Percentiles rank a stretch among this genome's conserved stretches.
These are phyloP conservation scores for Xerocomus brunneocitrinus DNA, from an alignment of 768 basidiomycete species.

Conservation along the genomic window DNA sequence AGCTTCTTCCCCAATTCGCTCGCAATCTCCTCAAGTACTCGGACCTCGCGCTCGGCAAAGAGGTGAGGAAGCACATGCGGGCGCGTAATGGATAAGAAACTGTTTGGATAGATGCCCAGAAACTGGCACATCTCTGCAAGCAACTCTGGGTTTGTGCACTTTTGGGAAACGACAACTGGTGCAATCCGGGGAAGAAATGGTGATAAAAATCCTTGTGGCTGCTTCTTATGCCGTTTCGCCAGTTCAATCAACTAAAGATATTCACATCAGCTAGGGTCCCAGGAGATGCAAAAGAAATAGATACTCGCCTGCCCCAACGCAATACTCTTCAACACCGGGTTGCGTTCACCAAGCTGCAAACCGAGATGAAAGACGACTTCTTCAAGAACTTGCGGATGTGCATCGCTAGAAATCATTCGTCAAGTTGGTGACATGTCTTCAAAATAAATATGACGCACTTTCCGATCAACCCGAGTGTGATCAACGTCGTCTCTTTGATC, in stretches of 20 bases:
- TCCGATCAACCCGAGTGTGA: slow-evolving; percentile 56
- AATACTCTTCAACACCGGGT: slow-evolving; percentile 63
- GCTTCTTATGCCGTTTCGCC: slow-evolving; percentile 54
- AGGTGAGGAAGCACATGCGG: slow-evolving; percentile 63
- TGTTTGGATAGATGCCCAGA: slow-evolving; percentile 48
- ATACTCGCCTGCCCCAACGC: slow-evolving; percentile 61
- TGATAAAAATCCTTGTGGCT: slow-evolving; percentile 59
- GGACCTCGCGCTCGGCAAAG: slow-evolving; percentile 56
- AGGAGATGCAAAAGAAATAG: neutral
- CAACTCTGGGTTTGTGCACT: slow-evolving; percentile 53
- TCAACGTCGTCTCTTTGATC: slow-evolving; percentile 59
- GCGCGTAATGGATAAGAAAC: slow-evolving; percentile 63
- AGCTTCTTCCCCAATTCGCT: slow-evolving; percentile 42
- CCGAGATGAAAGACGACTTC: slow-evolving; percentile 60
- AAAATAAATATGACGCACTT: slow-evolving; percentile 25
- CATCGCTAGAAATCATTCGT: slow-evolving; percentile 35
- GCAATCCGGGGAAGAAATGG: slow-evolving; percentile 69
- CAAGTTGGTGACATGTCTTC: neutral
- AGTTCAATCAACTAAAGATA: slow-evolving; percentile 50
- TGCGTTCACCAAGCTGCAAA: slow-evolving; percentile 60
- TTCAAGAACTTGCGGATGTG: slow-evolving; percentile 50
- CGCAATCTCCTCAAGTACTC: slow-evolving; percentile 59
- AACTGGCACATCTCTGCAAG: slow-evolving; percentile 67
- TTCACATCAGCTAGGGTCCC: slow-evolving; percentile 2
- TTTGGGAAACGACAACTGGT: slow-evolving; percentile 55